Conservation (phyloP, 345 rosid species). For the thale cress (Arabidopsis thaliana) region DNA sequence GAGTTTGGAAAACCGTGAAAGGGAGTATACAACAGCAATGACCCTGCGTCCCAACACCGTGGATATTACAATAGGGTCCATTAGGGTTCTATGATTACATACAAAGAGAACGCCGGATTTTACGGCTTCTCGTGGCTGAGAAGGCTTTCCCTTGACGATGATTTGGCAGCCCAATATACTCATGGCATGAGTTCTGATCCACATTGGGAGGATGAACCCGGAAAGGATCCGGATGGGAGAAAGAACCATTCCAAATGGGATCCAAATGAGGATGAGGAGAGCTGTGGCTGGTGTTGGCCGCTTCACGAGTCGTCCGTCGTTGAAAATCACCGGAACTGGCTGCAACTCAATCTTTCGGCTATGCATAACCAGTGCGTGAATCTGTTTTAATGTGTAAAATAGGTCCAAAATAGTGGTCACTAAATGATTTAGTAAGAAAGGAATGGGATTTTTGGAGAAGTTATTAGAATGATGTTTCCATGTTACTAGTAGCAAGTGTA, state of each 20-base stretch:
- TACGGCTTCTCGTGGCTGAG: conserved; percentile 4
- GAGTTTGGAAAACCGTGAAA: background rate
- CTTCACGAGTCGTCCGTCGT: conserved; percentile 79
- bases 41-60: conserved; percentile 52
- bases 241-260: conserved; percentile 73
- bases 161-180: conserved; percentile 54
- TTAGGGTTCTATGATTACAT: conserved; percentile 71
- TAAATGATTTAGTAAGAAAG: background rate
- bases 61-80: conserved; percentile 76
- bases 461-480: no score
- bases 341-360: conserved; percentile 41
- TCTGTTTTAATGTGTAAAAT: conserved; percentile 9
- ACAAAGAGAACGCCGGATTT: conserved; percentile 57
- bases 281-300: conserved; percentile 70
- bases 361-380: conserved; percentile 32
- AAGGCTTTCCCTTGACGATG: conserved; percentile 58
- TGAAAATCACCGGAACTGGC: conserved; percentile 71
- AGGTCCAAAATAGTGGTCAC: background rate
- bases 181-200: conserved; percentile 52
- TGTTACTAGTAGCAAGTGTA: no score
- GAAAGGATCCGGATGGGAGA: conserved; percentile 53
- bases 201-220: conserved; percentile 57
- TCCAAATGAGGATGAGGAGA: conserved; percentile 62
- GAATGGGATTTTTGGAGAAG: no score
- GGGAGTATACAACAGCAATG: background rate